Base-by-base conservation (phyloP, 495 filamentous ascomycete genomes). In the Aspergillus bertholletiae region DNA sequence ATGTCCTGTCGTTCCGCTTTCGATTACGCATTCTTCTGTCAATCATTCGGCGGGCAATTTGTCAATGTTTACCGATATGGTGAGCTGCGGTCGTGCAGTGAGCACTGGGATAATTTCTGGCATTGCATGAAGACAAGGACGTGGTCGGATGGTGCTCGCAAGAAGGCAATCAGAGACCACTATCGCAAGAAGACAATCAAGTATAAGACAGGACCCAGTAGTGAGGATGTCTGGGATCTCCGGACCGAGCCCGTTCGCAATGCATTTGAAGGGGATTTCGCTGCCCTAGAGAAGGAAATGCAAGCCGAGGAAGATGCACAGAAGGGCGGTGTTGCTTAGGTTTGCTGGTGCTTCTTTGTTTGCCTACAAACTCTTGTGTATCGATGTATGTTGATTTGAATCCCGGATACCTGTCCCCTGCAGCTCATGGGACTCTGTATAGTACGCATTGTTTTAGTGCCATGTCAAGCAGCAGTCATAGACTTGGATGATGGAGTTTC, bases 1-100 rank as follows among this genome's bases (percentile, higher is more conserved):
- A 91, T 97, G 84, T 93, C 88, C 66, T 98, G 94, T 78, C 84
- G 89, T 51, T 73, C 83, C 46, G 86, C 90, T 64, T 98, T 98
- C 79, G 94, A 98, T 77, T 79, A 82, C 48, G 92, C 95, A 48
- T 97, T 89, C 81, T 90, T 96, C 82, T 98, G 94, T 80, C 88
- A 94, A 63, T 92, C 90, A 0, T 79, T 95, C 3, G 94, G 92
- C 22, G 89, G 92, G 0, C 90, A 96, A 66, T 94, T 92, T 74
- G 79, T 84, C 57, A 82, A 86, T 58, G 76, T 97, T 7, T 98
- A 98, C 79, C 88, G 94, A 37, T 85, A 89, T 68, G 94, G 94
- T 51, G 70, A 67, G 37, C 58, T 94, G 44, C 82, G 85, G 2
- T 75, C 80, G 9, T 98, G 94, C 77, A 74, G 73, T 24, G 85